phyloP scores from a whole-genome alignment of 495 filamentous ascomycete species.

The Diplogelasinospora grovesii region DNA sequence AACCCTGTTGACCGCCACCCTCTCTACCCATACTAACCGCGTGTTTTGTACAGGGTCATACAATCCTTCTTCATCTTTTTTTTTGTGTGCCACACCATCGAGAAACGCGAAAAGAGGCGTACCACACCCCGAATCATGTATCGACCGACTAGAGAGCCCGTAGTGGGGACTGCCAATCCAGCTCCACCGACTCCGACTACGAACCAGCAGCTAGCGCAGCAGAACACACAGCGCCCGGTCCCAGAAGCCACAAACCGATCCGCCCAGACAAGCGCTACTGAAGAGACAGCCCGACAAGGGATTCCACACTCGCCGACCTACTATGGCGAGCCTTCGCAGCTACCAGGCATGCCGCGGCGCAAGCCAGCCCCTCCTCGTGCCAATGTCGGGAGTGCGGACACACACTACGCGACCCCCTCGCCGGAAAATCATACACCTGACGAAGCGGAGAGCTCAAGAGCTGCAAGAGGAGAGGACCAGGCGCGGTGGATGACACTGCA shows the following conservation, averaged over 20 bases:
- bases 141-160: constrained; percentile 1
- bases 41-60: constrained; percentile 12
- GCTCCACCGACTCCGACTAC: too few relatives aligned
- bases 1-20: too few relatives aligned
- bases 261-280: too few relatives aligned
- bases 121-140: constrained; percentile 1
- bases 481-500: constrained; percentile 6
- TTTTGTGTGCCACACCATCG: constrained; percentile 5
- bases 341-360: constrained; percentile 2
- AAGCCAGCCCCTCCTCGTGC: constrained; percentile 3
- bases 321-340: not conserved
- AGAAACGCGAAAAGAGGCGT: not conserved
- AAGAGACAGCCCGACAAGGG: too few relatives aligned
- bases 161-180: constrained; percentile 1
- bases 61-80: constrained; percentile 16
- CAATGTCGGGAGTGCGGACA: constrained; percentile 6
- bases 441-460: constrained; percentile 1
- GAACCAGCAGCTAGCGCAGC: too few relatives aligned
- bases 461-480: constrained; percentile 3
- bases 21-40: too few relatives aligned
- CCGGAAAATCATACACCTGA: constrained; percentile 1
- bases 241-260: too few relatives aligned
- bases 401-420: constrained; percentile 4
- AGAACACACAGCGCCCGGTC: too few relatives aligned
- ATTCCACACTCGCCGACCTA: too few relatives aligned